Evolutionary conservation across 345 rosid genomes (phyloP).

Genomic region (Geranium rotundifolium): DNA sequence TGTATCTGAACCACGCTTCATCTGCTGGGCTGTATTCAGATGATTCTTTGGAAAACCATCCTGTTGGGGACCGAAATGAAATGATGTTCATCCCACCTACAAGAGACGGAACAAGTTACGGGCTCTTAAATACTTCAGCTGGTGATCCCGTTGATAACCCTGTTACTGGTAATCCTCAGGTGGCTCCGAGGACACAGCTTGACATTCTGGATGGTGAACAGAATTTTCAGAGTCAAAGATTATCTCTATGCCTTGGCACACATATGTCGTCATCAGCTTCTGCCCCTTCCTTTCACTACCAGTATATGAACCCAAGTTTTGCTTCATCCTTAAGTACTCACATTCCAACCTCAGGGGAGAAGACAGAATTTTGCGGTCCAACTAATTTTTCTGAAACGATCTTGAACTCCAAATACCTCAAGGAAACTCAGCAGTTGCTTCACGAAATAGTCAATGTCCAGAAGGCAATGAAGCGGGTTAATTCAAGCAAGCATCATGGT

Average conservation of each 20-base stretch:
- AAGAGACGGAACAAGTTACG: conserved; percentile 14
- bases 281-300: conserved; percentile 19
- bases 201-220: not conserved
- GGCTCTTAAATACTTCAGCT: not conserved
- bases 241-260: conserved; percentile 39
- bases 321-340: conserved; percentile 31
- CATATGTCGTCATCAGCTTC: conserved; percentile 34
- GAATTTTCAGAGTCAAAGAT: conserved; percentile 27
- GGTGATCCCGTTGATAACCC: not conserved
- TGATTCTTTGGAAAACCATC: conserved; percentile 18
- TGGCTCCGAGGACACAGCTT: too few relatives aligned
- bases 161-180: too few relatives aligned
- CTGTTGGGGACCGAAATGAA: conserved; percentile 19
- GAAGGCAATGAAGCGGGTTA: conserved; percentile 46
- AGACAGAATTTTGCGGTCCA: conserved; percentile 61
- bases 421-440: conserved; percentile 69
- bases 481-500: not conserved
- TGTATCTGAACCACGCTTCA: conserved; percentile 30
- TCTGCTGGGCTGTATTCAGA: conserved; percentile 22
- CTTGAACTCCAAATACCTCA: conserved; percentile 52
- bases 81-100: conserved; percentile 25
- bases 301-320: conserved; percentile 17
- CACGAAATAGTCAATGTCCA: conserved; percentile 72
- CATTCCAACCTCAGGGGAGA: conserved; percentile 26
- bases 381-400: conserved; percentile 23